Base-by-base conservation (phyloP, 768 basidiomycete species). In the Trametes meyenii region DNA sequence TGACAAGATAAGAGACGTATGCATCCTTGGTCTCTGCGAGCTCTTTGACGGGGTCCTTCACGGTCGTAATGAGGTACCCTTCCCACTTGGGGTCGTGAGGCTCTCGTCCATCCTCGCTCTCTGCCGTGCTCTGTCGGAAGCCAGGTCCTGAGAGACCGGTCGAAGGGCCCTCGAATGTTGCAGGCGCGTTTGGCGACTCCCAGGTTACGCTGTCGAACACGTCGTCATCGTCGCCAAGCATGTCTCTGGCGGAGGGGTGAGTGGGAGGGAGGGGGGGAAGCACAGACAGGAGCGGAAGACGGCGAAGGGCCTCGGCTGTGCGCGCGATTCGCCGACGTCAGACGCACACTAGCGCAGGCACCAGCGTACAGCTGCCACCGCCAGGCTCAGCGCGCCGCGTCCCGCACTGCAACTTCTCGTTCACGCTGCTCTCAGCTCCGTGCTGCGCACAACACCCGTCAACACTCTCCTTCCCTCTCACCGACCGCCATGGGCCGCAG, bases 21-120 rank as follows among this genome's bases (percentile, higher is more conserved):
- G 92, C 89, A 71, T 99, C 96, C 78, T 97, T 98, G 35, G 95
- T 96, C 68, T 97, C 96, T 61, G 96, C 90, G 26, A 98, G 83
- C 74, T 98, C 96, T 74, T 96, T 98, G 64, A 94, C 86, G 29
- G 96, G 96, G 73, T 98, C 96, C 70, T 88, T 87, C 66, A 98
- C 94, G 48, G 80, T 78, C 24, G 89, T 90, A 52, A 89, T 81
- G 62, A 94, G 85, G 74, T 88, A 88, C 11, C 92, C 93, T 73
- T 94, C 93, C 92, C 92, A 94, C 75, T 92, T 94, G 52, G 92
- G 91, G 70, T 92, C 88, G 65, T 87, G 84, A 16, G 92, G 90
- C 2, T 79, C 78, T 7, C 74, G 73, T n/a, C 82, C 83, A 51
- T 88, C 87, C 61, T 86, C 87, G 64, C 80, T 76, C 67, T 89